Evolutionary conservation across 305 asterid species (phyloP).

Genomic region (Fraxinus ornus): DNA sequence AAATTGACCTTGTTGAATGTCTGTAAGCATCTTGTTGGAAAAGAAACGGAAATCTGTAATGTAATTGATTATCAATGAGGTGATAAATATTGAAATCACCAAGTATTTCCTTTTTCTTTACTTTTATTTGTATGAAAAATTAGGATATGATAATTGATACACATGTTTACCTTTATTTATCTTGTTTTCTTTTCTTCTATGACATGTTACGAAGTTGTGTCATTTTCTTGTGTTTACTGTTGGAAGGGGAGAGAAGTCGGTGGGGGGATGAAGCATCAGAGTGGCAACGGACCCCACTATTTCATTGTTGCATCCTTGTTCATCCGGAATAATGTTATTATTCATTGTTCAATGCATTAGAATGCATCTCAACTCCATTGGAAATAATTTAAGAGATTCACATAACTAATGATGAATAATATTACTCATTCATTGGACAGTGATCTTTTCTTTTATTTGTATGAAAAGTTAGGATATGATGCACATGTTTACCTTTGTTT

Average conservation of each 20-base stretch:
- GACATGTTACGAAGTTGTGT: background rate
- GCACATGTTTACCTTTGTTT: too few species aligned
- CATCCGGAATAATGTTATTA: background rate
- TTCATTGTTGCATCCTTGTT: background rate
- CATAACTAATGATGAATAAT: too few species aligned
- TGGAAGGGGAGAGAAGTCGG: background rate
- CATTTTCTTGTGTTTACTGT: background rate
- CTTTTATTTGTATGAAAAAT: background rate
- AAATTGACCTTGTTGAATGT: background rate
- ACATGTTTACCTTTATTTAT: background rate
- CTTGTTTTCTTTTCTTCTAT: background rate
- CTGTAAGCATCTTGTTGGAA: background rate
- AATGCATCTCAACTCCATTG: background rate
- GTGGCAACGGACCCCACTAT: background rate
- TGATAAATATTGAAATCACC: background rate
- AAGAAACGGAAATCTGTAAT: background rate
- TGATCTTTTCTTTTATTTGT: too few species aligned
- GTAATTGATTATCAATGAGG: background rate
- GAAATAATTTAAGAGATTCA: too few species aligned
- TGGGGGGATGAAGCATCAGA: background rate
- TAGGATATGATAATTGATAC: background rate
- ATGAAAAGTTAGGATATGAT: too few species aligned
- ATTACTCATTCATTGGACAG: too few species aligned
- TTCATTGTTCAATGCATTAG: background rate
- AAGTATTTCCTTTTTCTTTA: background rate